Percentiles rank a stretch among this genome's conserved stretches.
These are phyloP conservation scores for Hemileia vastatrix DNA, from an alignment of 1,284 basidiomycete genomes.

Conservation along the genomic window DNA sequence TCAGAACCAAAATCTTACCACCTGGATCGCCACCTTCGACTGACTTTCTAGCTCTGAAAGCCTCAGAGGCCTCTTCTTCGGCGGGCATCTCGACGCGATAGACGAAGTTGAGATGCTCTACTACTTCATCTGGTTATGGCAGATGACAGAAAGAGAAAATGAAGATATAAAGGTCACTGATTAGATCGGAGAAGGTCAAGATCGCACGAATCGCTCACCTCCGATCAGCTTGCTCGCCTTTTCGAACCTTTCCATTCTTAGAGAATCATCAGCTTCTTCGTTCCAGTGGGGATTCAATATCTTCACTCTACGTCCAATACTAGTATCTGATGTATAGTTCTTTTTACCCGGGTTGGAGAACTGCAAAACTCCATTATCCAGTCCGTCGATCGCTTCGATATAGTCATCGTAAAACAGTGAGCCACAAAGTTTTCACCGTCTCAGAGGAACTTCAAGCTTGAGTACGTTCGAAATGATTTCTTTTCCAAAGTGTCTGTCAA, in stretches of 20 bases:
- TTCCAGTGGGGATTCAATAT: too few relatives aligned
- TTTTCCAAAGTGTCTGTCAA: conserved; percentile 73
- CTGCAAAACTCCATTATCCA: conserved; percentile 62
- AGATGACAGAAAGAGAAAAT: background rate
- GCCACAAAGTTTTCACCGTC: conserved; percentile 67
- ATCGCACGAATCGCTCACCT: conserved; percentile 33
- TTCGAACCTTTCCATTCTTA: conserved; percentile 36
- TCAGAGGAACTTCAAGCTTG: conserved; percentile 49
- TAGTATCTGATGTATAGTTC: conserved; percentile 6
- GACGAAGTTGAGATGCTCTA: conserved; percentile 35
- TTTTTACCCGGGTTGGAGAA: too few relatives aligned
- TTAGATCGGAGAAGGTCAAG: background rate
- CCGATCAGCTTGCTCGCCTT: conserved; percentile 49
- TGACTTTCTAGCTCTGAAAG: background rate
- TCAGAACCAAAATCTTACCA: background rate
- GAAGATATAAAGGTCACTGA: background rate
- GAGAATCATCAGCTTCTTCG: conserved; percentile 46
- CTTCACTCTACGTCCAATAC: background rate
- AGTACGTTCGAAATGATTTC: conserved; percentile 67
- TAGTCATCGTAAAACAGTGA: conserved; percentile 62
- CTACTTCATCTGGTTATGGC: background rate
- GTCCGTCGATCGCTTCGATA: conserved; percentile 87
- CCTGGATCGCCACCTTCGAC: background rate
- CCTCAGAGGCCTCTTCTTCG: conserved; percentile 22
- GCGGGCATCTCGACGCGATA: conserved; percentile 38